These are phyloP conservation scores for Chaetomidium leptoderma DNA, from an alignment of 495 filamentous ascomycete genomes.

Conservation along the genomic window DNA sequence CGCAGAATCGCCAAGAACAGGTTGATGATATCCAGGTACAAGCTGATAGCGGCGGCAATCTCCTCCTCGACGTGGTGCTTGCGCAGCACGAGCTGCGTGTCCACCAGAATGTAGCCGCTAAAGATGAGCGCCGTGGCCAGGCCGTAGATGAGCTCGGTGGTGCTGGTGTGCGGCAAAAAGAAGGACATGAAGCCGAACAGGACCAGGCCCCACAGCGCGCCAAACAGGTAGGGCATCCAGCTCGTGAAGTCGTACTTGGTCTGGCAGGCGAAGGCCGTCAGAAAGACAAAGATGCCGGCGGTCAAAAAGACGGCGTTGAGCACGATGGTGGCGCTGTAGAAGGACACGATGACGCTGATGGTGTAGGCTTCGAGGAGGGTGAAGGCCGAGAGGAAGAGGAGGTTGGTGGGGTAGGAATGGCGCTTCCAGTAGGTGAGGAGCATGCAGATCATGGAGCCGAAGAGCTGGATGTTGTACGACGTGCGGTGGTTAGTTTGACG, in stretches of 20 bases:
- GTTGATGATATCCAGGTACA: slow-evolving; percentile 97
- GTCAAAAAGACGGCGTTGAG: slow-evolving; percentile 88
- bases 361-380: slow-evolving; percentile 91
- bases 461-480: slow-evolving; percentile 40
- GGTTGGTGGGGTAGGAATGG: slow-evolving; percentile 91
- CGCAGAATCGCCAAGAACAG: slow-evolving; percentile 88
- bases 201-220: slow-evolving; percentile 80
- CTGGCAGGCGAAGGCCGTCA: slow-evolving; percentile 95
- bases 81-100: slow-evolving; percentile 91
- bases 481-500: neutral
- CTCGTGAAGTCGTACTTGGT: slow-evolving; percentile 96
- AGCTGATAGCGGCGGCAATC: slow-evolving; percentile 90
- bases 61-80: slow-evolving; percentile 98
- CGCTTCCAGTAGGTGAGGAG: slow-evolving; percentile 95
- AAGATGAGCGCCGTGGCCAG: slow-evolving; percentile 80
- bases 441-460: slow-evolving; percentile 77
- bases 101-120: slow-evolving; percentile 88
- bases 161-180: slow-evolving; percentile 77
- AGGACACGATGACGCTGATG: slow-evolving; percentile 84
- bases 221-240: slow-evolving; percentile 95
- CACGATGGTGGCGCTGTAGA: slow-evolving; percentile 76
- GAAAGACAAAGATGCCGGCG: slow-evolving; percentile 83
- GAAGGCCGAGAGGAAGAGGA: slow-evolving; percentile 88
- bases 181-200: slow-evolving; percentile 85
- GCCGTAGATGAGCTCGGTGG: slow-evolving; percentile 77